These are phyloP conservation scores for Piper betle DNA, from an alignment of 164 flowering plant species.

Conservation along the genomic window DNA sequence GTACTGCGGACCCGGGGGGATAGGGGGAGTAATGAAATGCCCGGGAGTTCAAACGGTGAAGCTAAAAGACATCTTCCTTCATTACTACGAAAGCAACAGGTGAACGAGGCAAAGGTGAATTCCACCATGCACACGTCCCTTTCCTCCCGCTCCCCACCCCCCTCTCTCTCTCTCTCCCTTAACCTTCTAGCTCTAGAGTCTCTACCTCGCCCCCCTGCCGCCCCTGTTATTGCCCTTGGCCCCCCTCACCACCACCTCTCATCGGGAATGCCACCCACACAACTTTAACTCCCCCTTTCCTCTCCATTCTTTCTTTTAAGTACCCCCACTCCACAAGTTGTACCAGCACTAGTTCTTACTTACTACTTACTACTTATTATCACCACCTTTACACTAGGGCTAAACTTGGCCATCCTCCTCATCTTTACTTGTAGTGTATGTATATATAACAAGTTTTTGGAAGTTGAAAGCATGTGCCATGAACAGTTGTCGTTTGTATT, in stretches of 20 bases:
- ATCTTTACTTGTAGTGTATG: neutral
- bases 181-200: too few species aligned
- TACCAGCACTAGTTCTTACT: slow-evolving; percentile 4
- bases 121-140: slow-evolving; percentile 66
- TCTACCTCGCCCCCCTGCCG: slow-evolving; percentile 52
- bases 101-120: slow-evolving; percentile 39
- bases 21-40: slow-evolving; percentile 11
- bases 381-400: neutral
- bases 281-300: slow-evolving; percentile 5
- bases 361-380: neutral
- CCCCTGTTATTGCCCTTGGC: slow-evolving; percentile 38
- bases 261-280: slow-evolving; percentile 28
- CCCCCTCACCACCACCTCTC: slow-evolving; percentile 38
- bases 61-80: slow-evolving; percentile 18
- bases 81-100: slow-evolving; percentile 49
- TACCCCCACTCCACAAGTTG: slow-evolving; percentile 2
- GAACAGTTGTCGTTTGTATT: neutral
- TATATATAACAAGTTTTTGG: too few species aligned
- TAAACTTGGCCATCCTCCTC: neutral
- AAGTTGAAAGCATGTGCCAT: too few species aligned
- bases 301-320: too few species aligned
- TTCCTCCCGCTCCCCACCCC: slow-evolving; percentile 28
- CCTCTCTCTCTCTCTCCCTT: slow-evolving; percentile 9
- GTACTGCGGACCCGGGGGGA: slow-evolving; percentile 6
- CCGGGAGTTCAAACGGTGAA: slow-evolving; percentile 22